These are phyloP conservation scores for Caryopteris hybrid DNA, from an alignment of 305 asterid genomes.

Conservation along the genomic window DNA sequence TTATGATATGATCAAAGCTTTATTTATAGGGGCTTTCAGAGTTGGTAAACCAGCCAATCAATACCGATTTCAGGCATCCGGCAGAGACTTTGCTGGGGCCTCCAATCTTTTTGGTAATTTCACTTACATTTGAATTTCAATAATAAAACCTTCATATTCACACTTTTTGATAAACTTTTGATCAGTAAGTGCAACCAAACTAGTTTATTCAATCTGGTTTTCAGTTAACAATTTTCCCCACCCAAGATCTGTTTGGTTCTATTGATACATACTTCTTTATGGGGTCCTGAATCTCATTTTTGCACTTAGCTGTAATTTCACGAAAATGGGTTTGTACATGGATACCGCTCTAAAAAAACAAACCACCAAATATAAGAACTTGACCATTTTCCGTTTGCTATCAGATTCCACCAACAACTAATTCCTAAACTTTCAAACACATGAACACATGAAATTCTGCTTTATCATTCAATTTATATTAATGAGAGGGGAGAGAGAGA, in stretches of 20 bases:
- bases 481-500: too few species aligned
- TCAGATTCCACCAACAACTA: background rate
- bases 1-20: background rate
- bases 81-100: background rate
- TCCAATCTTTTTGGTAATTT: background rate
- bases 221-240: background rate
- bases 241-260: background rate
- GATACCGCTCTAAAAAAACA: background rate
- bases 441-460: background rate
- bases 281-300: background rate
- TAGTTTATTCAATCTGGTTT: background rate
- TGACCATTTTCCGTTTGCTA: background rate
- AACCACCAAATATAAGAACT: background rate
- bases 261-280: background rate
- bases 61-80: background rate
- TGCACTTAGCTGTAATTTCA: background rate
- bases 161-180: background rate
- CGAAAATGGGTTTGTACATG: background rate
- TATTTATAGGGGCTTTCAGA: background rate
- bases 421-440: slow-evolving; percentile 1
- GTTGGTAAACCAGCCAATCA: background rate
- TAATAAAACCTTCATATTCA: background rate
- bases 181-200: background rate
- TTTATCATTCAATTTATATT: background rate
- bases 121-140: background rate